Conservation (phyloP, 768 basidiomycete species). For the Hygrophorus pudorinus region DNA sequence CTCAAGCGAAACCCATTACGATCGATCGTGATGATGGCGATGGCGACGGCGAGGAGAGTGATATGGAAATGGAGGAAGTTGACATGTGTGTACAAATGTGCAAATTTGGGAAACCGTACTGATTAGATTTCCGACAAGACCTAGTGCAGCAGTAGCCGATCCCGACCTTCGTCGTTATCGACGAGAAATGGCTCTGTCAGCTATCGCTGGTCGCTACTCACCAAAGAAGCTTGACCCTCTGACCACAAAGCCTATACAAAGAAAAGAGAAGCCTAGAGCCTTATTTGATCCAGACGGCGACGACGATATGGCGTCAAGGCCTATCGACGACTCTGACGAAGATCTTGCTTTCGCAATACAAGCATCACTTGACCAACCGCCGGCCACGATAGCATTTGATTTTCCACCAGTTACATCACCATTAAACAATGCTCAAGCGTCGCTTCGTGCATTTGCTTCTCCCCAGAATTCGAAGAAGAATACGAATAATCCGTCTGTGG, state of each 20-base stretch:
- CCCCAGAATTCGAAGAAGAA: background rate
- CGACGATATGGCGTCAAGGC: slow-evolving; percentile 22
- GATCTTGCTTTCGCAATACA: slow-evolving; percentile 52
- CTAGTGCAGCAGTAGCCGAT: slow-evolving; percentile 31
- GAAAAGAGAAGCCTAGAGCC: slow-evolving; percentile 28
- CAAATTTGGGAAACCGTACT: background rate
- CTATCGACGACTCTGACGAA: slow-evolving; percentile 30
- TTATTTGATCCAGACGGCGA: slow-evolving; percentile 48
- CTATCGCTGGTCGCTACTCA: slow-evolving; percentile 41
- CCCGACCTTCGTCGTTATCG: slow-evolving; percentile 56
- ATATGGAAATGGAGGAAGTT: slow-evolving; percentile 77
- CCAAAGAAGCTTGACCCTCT: slow-evolving; percentile 25
- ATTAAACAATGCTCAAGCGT: no score
- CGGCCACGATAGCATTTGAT: slow-evolving; percentile 4
- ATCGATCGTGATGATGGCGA: slow-evolving; percentile 55
- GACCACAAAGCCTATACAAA: slow-evolving; percentile 21
- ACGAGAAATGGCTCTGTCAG: slow-evolving; percentile 49
- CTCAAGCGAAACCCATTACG: slow-evolving; percentile 74
- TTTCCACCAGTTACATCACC: slow-evolving; percentile 4
- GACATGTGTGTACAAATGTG: slow-evolving; percentile 41
- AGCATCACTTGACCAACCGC: slow-evolving; percentile 40
- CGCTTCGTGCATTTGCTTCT: background rate
- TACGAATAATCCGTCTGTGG: no score
- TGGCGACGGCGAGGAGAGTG: slow-evolving; percentile 22
- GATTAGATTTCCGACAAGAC: slow-evolving; percentile 16